These are phyloP conservation scores for Colletotrichum horii DNA, from an alignment of 2,329 filamentous ascomycete genomes.

Conservation along the genomic window DNA sequence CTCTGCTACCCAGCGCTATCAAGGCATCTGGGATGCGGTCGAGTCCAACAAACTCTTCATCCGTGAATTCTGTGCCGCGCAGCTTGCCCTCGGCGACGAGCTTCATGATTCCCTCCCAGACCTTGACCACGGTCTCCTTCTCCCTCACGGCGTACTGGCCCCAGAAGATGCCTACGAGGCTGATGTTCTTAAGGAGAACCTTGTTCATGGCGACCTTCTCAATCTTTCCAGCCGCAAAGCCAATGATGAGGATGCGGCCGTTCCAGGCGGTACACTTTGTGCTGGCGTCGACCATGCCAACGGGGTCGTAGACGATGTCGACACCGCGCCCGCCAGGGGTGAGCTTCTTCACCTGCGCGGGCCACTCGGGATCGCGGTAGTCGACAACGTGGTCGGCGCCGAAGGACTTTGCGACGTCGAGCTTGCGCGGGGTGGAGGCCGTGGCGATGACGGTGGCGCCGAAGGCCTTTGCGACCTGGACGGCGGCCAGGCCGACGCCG, in stretches of 20 bases:
- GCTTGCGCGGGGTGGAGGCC: conserved; percentile 80
- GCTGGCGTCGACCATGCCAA: conserved; percentile 85
- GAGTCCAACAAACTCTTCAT: conserved; percentile 81
- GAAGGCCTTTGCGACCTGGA: conserved; percentile 90
- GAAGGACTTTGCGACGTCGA: conserved; percentile 77
- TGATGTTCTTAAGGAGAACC: conserved; percentile 92
- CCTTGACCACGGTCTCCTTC: conserved; percentile 68
- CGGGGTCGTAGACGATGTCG: conserved; percentile 94
- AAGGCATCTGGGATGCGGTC: conserved; percentile 80
- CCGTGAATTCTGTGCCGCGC: conserved; percentile 80
- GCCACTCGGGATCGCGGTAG: conserved; percentile 71
- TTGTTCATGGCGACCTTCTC: conserved; percentile 94
- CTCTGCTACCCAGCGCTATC: conserved; percentile 76
- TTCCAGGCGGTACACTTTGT: conserved; percentile 96
- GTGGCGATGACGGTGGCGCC: conserved; percentile 95
- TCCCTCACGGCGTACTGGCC: conserved; percentile 81
- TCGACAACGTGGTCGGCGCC: conserved; percentile 86
- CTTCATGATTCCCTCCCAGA: conserved; percentile 84
- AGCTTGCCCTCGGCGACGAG: conserved; percentile 82
- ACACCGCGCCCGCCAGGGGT: conserved; percentile 77
- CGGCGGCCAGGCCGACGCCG: conserved; percentile 88
- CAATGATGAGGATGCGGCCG: conserved; percentile 84
- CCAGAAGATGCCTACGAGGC: conserved; percentile 90
- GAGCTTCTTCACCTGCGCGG: conserved; percentile 75
- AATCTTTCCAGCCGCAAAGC: conserved; percentile 72